phyloP scores from a whole-genome alignment of 345 rosid genomes.

The Aethionema arabicum region DNA sequence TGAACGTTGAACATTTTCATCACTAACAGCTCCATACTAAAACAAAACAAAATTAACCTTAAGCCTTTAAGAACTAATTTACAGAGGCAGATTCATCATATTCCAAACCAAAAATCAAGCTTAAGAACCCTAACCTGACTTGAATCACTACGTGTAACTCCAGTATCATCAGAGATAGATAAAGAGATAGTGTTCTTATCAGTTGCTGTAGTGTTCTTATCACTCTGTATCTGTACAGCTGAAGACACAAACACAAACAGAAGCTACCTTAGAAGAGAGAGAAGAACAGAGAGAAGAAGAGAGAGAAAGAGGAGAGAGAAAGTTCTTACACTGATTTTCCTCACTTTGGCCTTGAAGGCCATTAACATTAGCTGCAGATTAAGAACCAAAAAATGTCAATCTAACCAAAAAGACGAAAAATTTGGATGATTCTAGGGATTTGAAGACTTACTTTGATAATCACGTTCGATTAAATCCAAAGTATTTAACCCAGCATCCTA shows the following conservation, averaged over 20 bases:
- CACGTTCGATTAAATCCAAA: conserved; percentile 36
- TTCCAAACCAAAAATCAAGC: neutral
- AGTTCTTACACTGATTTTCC: conserved; percentile 30
- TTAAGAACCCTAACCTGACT: conserved; percentile 21
- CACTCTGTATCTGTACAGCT: conserved; percentile 32
- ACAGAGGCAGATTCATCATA: conserved; percentile 4
- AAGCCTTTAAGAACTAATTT: neutral
- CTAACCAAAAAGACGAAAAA: neutral
- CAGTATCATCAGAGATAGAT: conserved; percentile 30
- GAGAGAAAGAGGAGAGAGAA: neutral
- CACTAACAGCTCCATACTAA: conserved; percentile 21
- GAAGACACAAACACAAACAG: conserved; percentile 23
- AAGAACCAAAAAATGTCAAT: neutral
- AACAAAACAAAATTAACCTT: neutral
- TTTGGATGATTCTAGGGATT: neutral
- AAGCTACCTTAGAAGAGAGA: neutral
- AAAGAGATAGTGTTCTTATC: conserved; percentile 34
- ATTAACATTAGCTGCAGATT: conserved; percentile 24
- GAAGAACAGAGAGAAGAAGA: neutral
- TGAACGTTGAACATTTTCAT: conserved; percentile 14
- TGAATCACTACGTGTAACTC: conserved; percentile 10
- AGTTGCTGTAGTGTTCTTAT: conserved; percentile 30
- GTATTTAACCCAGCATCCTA: conserved; percentile 29
- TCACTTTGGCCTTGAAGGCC: conserved; percentile 18
- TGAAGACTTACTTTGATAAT: conserved; percentile 28